A percentile compares a stretch with the other conserved stretches of the same genome.
These are phyloP conservation scores for Orbilia blumenaviensis DNA, from an alignment of 2,329 filamentous ascomycete genomes.

Conservation along the genomic window DNA sequence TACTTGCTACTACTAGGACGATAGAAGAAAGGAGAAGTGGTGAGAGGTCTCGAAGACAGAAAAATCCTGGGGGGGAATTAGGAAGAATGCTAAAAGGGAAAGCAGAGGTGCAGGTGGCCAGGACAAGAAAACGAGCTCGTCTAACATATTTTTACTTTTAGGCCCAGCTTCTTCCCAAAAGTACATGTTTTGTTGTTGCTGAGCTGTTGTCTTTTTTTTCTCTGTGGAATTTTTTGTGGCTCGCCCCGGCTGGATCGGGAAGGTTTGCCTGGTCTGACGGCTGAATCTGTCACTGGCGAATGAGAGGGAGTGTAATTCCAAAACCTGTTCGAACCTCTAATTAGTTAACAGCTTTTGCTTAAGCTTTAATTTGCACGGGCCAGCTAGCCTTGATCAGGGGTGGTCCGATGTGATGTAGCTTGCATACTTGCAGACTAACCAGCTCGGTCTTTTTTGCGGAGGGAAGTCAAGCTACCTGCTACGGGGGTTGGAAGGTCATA, in stretches of 20 bases:
- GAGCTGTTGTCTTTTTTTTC: constrained; percentile 54
- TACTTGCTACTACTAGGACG: constrained; percentile 51
- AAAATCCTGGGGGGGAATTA: background rate
- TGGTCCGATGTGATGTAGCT: too few species aligned
- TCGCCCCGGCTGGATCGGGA: constrained; percentile 14
- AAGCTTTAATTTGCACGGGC: too few species aligned
- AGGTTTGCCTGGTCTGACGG: constrained; percentile 31
- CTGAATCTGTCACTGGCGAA: constrained; percentile 22
- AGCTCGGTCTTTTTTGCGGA: too few species aligned
- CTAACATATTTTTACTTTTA: background rate
- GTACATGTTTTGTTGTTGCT: constrained; percentile 51
- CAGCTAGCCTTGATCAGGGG: background rate
- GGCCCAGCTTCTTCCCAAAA: background rate
- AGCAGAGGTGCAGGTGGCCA: background rate
- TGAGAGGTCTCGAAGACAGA: background rate
- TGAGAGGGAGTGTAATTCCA: constrained; percentile 46
- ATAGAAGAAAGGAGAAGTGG: background rate
- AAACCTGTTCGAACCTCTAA: too few species aligned
- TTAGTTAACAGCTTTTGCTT: too few species aligned
- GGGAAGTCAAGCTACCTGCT: too few species aligned
- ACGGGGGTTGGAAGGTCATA: too few species aligned
- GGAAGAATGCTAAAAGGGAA: background rate
- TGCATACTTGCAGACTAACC: too few species aligned
- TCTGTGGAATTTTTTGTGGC: constrained; percentile 52
- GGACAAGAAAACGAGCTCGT: constrained; percentile 30